Percentiles rank a stretch among this genome's conserved stretches.
phyloP scores from a whole-genome alignment of 2,329 filamentous ascomycete genomes.

The Sordariomycetes sp. region DNA sequence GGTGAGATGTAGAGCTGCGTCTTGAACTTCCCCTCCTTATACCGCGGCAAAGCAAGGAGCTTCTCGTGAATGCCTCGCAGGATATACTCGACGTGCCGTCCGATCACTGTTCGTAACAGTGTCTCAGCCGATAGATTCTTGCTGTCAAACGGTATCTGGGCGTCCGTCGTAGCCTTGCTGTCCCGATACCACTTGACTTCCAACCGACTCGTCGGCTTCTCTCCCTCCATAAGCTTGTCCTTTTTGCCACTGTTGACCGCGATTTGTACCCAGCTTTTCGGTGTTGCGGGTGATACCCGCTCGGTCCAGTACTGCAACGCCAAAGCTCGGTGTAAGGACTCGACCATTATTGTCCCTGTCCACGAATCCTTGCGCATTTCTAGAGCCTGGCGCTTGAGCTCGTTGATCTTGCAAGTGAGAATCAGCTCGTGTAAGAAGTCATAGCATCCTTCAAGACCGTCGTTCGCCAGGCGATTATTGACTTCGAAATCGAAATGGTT shows the following conservation, averaged over 20 bases:
- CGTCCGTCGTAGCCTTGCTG: slow-evolving; percentile 62
- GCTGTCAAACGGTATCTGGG: slow-evolving; percentile 58
- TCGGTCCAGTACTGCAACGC: slow-evolving; percentile 86
- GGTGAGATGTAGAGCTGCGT: slow-evolving; percentile 49
- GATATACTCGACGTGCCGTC: slow-evolving; percentile 63
- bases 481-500: slow-evolving; percentile 59
- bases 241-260: slow-evolving; percentile 63
- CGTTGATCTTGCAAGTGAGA: slow-evolving; percentile 81
- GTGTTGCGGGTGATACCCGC: slow-evolving; percentile 37
- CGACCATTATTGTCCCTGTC: slow-evolving; percentile 69
- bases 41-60: slow-evolving; percentile 51
- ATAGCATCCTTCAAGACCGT: slow-evolving; percentile 74
- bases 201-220: slow-evolving; percentile 42
- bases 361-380: slow-evolving; percentile 63
- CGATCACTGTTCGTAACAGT: slow-evolving; percentile 66
- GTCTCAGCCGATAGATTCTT: slow-evolving; percentile 62
- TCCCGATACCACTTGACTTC: slow-evolving; percentile 77
- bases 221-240: slow-evolving; percentile 17
- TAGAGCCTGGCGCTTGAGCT: slow-evolving; percentile 68
- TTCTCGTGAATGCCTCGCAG: slow-evolving; percentile 57
- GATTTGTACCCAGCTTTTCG: slow-evolving; percentile 87
- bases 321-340: slow-evolving; percentile 71
- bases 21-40: slow-evolving; percentile 47
- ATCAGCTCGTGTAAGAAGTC: slow-evolving; percentile 80
- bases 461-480: slow-evolving; percentile 60